Conservation (phyloP, 2,329 filamentous ascomycete genomes). For the Diaporthe sp. region DNA sequence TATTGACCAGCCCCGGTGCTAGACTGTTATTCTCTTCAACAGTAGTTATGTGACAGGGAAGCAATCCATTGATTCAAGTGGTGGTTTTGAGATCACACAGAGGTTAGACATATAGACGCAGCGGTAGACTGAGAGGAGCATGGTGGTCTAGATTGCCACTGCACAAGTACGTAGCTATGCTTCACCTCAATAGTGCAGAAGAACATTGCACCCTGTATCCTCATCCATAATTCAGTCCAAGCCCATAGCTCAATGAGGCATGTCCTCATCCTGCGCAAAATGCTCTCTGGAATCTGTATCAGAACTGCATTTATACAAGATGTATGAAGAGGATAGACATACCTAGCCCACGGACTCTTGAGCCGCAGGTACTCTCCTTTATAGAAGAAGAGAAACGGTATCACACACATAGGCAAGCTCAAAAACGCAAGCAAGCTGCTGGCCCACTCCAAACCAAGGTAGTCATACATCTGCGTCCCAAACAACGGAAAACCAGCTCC, state of each 20-base stretch:
- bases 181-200: too few species aligned
- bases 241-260: constrained; percentile 11
- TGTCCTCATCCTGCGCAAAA: constrained; percentile 37
- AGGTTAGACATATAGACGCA: neutral
- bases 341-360: constrained; percentile 51
- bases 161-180: neutral
- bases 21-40: too few species aligned
- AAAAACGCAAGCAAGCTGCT: constrained; percentile 64
- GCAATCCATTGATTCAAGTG: neutral
- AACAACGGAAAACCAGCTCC: constrained; percentile 73
- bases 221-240: neutral
- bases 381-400: constrained; percentile 68
- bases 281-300: constrained; percentile 10
- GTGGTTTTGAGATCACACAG: neutral
- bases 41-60: neutral
- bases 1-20: too few species aligned
- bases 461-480: constrained; percentile 67
- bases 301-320: neutral
- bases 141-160: neutral
- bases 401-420: constrained; percentile 60
- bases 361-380: constrained; percentile 59
- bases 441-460: constrained; percentile 62
- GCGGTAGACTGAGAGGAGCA: too few species aligned
- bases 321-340: neutral
- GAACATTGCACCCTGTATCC: neutral